Conservation (phyloP, 805 yeast species). For the Zygosaccharomyces rouxii region DNA sequence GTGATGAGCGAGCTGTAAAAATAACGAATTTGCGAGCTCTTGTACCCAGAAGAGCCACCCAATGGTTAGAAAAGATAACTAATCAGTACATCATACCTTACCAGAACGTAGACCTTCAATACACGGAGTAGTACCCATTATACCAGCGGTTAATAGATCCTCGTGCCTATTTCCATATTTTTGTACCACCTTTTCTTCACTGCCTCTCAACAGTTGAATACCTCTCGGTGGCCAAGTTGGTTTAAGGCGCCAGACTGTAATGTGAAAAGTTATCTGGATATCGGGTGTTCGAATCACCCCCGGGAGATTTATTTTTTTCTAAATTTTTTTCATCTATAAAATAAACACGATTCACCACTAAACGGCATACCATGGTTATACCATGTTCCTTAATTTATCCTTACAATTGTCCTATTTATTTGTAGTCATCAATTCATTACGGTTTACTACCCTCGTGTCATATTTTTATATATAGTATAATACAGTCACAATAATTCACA, state of each 20-base stretch:
- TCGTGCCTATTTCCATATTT: too few relatives aligned
- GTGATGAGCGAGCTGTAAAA: too few relatives aligned
- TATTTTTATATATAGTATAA: slow-evolving; percentile 1
- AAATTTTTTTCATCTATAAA: background rate
- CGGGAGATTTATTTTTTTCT: slow-evolving; percentile 28
- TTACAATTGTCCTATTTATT: background rate
- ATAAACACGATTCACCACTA: too few relatives aligned
- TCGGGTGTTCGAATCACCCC: slow-evolving; percentile 39
- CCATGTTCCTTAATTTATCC: background rate
- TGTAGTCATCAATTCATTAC: background rate
- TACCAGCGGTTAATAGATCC: too few relatives aligned
- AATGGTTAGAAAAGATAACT: too few relatives aligned
- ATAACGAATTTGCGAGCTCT: background rate
- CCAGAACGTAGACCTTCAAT: background rate
- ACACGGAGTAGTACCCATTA: too few relatives aligned
- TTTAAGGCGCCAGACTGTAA: slow-evolving; percentile 38
- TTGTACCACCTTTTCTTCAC: too few relatives aligned
- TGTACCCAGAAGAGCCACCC: too few relatives aligned
- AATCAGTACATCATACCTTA: too few relatives aligned
- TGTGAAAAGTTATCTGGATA: slow-evolving; percentile 32
- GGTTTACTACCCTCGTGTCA: background rate
- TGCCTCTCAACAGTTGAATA: background rate
- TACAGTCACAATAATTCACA: background rate
- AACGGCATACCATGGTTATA: too few relatives aligned
- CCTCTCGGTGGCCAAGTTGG: slow-evolving; percentile 38